A percentile compares a stretch with the other conserved stretches of the same genome.
phyloP scores from a whole-genome alignment of 345 rosid genomes.

The Carallia brachiata region DNA sequence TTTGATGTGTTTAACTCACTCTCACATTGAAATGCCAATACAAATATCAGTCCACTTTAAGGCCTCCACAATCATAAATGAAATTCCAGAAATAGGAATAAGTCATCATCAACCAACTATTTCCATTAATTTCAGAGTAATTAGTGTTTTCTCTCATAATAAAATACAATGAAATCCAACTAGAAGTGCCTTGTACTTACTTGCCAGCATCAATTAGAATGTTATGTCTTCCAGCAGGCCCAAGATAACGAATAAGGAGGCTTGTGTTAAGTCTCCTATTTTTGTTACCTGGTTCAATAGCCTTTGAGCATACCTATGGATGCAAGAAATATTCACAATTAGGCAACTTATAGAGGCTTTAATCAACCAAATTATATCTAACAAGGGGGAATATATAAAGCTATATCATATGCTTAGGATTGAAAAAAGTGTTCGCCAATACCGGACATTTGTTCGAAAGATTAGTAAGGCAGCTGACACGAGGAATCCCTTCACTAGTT shows the following conservation, averaged over 20 bases:
- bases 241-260: conserved; percentile 60
- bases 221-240: conserved; percentile 48
- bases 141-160: neutral
- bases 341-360: neutral
- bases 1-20: too few relatives aligned
- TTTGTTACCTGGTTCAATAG: conserved; percentile 66
- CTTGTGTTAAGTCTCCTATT: conserved; percentile 80
- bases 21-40: neutral
- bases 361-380: conserved; percentile 7
- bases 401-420: neutral
- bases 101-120: neutral
- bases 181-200: conserved; percentile 47
- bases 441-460: conserved; percentile 75
- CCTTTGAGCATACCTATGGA: conserved; percentile 75
- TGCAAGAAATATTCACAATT: conserved; percentile 9
- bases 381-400: neutral
- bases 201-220: conserved; percentile 88
- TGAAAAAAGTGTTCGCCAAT: conserved; percentile 20
- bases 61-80: too few relatives aligned
- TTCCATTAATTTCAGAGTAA: neutral
- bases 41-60: too few relatives aligned
- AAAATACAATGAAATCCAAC: neutral
- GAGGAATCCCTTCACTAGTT: conserved; percentile 96
- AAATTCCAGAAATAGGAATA: neutral
- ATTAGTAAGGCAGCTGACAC: conserved; percentile 89